phyloP scores from a whole-genome alignment of 2,329 filamentous ascomycete species.

The Pseudocercospora fijiensis region DNA sequence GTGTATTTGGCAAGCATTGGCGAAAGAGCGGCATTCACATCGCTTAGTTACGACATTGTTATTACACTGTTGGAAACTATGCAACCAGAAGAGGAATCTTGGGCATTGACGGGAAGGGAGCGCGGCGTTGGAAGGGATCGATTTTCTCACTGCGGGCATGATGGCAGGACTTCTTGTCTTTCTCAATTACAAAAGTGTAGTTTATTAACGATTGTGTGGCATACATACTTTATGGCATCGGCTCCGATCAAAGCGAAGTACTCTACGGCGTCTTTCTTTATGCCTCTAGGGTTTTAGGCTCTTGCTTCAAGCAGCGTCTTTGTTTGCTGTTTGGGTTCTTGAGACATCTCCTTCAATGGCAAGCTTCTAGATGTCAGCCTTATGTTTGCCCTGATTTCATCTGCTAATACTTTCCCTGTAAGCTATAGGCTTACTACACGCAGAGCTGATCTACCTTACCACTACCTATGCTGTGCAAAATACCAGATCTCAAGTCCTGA shows the following conservation, averaged over 20 bases:
- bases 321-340: background rate
- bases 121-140: background rate
- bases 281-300: background rate
- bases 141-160: background rate
- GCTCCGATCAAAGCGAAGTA: background rate
- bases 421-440: background rate
- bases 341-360: background rate
- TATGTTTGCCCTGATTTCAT: background rate
- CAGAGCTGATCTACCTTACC: too few species aligned
- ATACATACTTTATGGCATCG: background rate
- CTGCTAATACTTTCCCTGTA: too few species aligned
- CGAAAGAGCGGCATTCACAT: background rate
- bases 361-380: background rate
- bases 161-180: background rate
- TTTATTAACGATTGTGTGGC: background rate
- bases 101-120: background rate
- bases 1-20: background rate
- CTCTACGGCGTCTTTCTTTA: background rate
- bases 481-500: too few species aligned
- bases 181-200: background rate
- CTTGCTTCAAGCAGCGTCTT: background rate
- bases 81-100: background rate
- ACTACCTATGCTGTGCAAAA: too few species aligned
- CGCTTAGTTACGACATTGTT: background rate
- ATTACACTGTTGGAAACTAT: background rate